These are phyloP conservation scores for Capsicum rhomboideum DNA, from an alignment of 257 asterid genomes.

Conservation along the genomic window DNA sequence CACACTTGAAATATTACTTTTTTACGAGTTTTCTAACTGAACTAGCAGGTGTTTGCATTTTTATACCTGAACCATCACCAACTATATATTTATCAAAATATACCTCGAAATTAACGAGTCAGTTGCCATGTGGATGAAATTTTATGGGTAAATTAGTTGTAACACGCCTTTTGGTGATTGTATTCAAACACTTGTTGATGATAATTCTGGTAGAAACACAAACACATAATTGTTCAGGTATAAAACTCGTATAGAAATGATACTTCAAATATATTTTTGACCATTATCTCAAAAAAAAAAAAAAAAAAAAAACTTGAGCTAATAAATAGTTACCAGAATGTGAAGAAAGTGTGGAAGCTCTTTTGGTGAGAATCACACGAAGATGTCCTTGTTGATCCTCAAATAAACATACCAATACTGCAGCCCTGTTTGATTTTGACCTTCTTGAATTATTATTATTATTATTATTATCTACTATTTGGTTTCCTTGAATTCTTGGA, in stretches of 20 bases:
- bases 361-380: slow-evolving; percentile 70
- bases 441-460: not conserved
- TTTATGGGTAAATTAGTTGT: too few relatives aligned
- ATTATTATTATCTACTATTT: not conserved
- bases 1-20: too few relatives aligned
- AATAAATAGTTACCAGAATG: slow-evolving; percentile 38
- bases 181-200: too few relatives aligned
- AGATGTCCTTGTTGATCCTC: slow-evolving; percentile 45
- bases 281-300: not conserved
- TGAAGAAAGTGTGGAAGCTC: slow-evolving; percentile 57
- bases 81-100: too few relatives aligned
- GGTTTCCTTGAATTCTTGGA: not conserved
- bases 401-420: slow-evolving; percentile 64
- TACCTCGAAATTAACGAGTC: too few relatives aligned
- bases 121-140: too few relatives aligned
- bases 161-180: too few relatives aligned
- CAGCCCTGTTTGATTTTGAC: slow-evolving; percentile 31
- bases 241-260: not conserved
- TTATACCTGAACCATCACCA: too few relatives aligned
- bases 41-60: too few relatives aligned
- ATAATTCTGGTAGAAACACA: too few relatives aligned
- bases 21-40: too few relatives aligned
- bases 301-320: not conserved
- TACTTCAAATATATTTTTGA: too few relatives aligned
- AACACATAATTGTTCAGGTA: not conserved